Evolutionary conservation across 352 stramenopile genomes (phyloP), one percentile per base, ranked within the genome.

Genomic region (Phytophthora pinifolia): DNA sequence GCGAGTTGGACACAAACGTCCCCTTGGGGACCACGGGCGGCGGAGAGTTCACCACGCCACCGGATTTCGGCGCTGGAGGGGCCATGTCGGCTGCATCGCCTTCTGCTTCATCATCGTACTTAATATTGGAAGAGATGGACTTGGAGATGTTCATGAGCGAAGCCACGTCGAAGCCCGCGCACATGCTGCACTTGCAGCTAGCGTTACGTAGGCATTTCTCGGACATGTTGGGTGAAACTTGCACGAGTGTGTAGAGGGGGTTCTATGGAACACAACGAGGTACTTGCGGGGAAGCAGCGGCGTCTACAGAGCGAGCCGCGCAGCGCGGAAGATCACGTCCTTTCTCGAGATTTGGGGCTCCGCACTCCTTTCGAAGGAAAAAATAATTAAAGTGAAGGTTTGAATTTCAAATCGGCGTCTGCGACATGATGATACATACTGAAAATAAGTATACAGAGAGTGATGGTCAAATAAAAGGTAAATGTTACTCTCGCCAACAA

Each of bases 161-260:
- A 9, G 76, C 73, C 27, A 94, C 67, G 61, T 95, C 83, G 54
- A 93, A 86, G 54, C 83, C 82, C 15, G 78, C 72, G 64, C 86
- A 95, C 54, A 94, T 78, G 43, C 63, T 74, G 70, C 86, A 95
- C 53, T 54, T 89, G 76, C 86, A 95, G 61, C 74, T 95, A 78
- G 92, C 90, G 64, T 86, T 94, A 52, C 86, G 83, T 33, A 94
- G 68, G 44, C 86, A 95, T 70, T 85, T 88, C 34, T 90, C 79
- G 29, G 67, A 74, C 82, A 92, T 92, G 52, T 45, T 29, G 6
- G 1, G 8, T 6, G 22, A 46, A 17, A 49, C 27, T 57, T 31
- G 17, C 22, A 57, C 44, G 17, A 0, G 14, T 27, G 29, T 14
- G 38, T 2, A 61, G 32, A n/a, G 2, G 5, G 31, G 29, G 47